A percentile compares a stretch with the other conserved stretches of the same genome.
These are phyloP conservation scores for Phlebiopsis flavidoalba DNA, from an alignment of 768 basidiomycete species.

Conservation along the genomic window DNA sequence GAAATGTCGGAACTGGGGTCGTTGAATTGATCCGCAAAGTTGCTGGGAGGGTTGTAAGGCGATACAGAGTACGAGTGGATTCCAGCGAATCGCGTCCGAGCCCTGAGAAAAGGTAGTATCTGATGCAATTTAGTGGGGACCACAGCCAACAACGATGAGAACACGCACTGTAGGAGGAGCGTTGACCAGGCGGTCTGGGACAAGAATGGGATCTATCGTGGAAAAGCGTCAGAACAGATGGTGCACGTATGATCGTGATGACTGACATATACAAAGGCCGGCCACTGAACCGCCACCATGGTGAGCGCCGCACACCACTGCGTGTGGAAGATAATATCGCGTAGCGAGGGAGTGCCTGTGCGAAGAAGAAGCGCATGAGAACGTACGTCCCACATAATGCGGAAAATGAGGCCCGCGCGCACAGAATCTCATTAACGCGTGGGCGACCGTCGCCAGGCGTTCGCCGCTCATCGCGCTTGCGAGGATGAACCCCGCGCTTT, in stretches of 20 bases:
- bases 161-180: constrained; percentile 60
- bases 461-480: constrained; percentile 94
- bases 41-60: constrained; percentile 59
- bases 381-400: neutral
- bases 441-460: constrained; percentile 74
- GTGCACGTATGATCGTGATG: constrained; percentile 12
- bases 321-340: constrained; percentile 90
- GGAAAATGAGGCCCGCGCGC: constrained; percentile 28
- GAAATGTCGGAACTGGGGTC: constrained; percentile 68
- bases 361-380: constrained; percentile 7
- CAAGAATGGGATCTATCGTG: constrained; percentile 81
- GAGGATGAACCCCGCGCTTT: constrained; percentile 83
- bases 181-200: constrained; percentile 88
- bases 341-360: constrained; percentile 83
- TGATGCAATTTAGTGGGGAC: constrained; percentile 23
- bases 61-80: constrained; percentile 56
- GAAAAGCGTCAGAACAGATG: constrained; percentile 1
- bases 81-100: constrained; percentile 49
- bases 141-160: constrained; percentile 5
- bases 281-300: constrained; percentile 97
- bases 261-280: constrained; percentile 80
- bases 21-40: constrained; percentile 67
- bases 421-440: constrained; percentile 90
- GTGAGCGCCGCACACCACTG: constrained; percentile 87
- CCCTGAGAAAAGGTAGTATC: constrained; percentile 69